Percentiles rank a stretch among this genome's conserved stretches.
These are phyloP conservation scores for Immersiporthe knoxdaviesiana DNA, from an alignment of 2,329 filamentous ascomycete species.

Conservation along the genomic window DNA sequence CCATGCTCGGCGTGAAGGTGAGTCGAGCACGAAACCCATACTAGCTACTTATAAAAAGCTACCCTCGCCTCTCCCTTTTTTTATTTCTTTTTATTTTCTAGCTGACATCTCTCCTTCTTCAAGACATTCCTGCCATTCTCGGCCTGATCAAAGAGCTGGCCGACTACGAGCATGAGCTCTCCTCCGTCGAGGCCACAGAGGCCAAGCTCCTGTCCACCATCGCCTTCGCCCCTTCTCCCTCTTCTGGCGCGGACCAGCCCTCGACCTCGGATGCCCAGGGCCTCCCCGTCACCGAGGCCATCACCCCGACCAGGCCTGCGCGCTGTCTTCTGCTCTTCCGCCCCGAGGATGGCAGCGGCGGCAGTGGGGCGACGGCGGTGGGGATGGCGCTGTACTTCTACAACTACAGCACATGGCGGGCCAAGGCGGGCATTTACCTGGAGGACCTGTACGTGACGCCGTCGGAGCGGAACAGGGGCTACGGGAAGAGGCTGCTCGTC, in stretches of 20 bases:
- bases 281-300: conserved; percentile 55
- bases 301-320: conserved; percentile 63
- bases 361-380: conserved; percentile 44
- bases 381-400: conserved; percentile 93
- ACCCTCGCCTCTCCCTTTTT: no score
- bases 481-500: conserved; percentile 75
- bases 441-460: conserved; percentile 88
- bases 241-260: conserved; percentile 41
- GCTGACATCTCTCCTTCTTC: not conserved
- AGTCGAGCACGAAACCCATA: conserved; percentile 11
- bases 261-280: conserved; percentile 34
- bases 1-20: conserved; percentile 64
- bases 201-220: conserved; percentile 74
- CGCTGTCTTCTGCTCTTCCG: conserved; percentile 73
- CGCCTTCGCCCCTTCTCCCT: conserved; percentile 64
- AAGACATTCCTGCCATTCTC: conserved; percentile 83
- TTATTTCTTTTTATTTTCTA: not conserved
- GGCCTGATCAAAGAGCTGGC: conserved; percentile 83
- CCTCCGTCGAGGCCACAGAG: conserved; percentile 77
- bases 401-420: conserved; percentile 93
- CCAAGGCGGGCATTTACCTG: conserved; percentile 85
- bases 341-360: conserved; percentile 42
- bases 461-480: conserved; percentile 72
- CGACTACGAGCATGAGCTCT: conserved; percentile 79
- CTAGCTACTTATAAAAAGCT: not conserved